Evolutionary conservation across 2,329 filamentous ascomycete genomes (phyloP), one percentile per base, ranked within the genome.

Genomic region (Claviceps quebecensis): DNA sequence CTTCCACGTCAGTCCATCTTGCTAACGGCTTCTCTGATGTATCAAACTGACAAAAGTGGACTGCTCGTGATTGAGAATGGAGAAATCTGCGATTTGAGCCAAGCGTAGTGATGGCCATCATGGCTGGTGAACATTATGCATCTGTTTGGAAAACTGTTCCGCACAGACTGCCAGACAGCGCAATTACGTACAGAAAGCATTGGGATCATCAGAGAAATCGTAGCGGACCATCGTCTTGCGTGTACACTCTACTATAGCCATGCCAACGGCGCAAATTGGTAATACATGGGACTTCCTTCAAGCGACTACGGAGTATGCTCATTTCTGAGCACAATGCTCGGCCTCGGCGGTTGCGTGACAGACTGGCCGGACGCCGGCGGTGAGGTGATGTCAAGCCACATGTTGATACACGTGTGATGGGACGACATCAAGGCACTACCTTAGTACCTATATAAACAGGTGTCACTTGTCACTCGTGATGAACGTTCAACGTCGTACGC

Each of bases 1-100:
- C 26, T 26, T 63, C 63, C 59, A 64, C 60, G 63, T 50, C 49
- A 65, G 65, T 55, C 57, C 59, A 54, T 55, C 61, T 67, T 67
- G 65, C 64, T 64, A 67, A 54, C 51, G 45, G 44, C 49, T 55
- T 55, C 44, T 19, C 22, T 37, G 22, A 39, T 36, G 43, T 56
- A 50, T 46, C 48, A 56, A 48, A 53, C 40, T 44, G 40, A 46
- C 49, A 41, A 46, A 34, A 44, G 48, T 45, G 48, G 48, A 34
- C 22, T 39, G 26, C 44, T 39, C 34, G 38, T 43, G 26, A 36
- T 13, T 14, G 29, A 38, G 19, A 26, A 17, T 37, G 40, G 11
- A 26, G 37, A 16, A 16, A 38, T 29, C 46, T 39, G 14, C 37
- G 3, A 26, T 26, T 7, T 26, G 8, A 26, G 26, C 26, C 26